Evolutionary conservation across 805 yeast genomes (phyloP), one percentile per base, ranked within the genome.

Genomic region (Yarrowia hollandica): DNA sequence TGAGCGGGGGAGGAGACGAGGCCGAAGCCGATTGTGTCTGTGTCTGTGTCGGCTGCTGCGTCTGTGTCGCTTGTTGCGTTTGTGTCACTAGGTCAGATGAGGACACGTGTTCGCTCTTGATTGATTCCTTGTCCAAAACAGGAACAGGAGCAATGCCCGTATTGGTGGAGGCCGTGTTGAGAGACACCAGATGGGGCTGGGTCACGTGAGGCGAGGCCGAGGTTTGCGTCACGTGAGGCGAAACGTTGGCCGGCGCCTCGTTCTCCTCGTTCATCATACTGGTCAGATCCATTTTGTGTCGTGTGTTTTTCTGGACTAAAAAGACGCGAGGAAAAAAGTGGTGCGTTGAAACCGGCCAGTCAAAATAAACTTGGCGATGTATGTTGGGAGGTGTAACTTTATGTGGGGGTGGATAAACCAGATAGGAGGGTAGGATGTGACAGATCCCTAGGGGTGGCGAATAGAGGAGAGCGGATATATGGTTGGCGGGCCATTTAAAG

Each of bases 241-340:
- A 30, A 33, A n/a, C n/a, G n/a, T n/a, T n/a, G n/a, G n/a, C n/a
- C n/a, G n/a, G n/a, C n/a, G 39, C 16, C 38, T 31, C 55, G 33
- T 48, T 31, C 30, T 48, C 55, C 55, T 48, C 55, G 55, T 48
- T 48, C 55, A 48, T 48, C 55, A 48, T 48, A 11, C 55, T 48
- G 15, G 55, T 48, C 26, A 48, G 30, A 12, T 48, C 55, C 55
- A 48, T 48, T 21, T 28, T 44, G 26, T 10, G 31, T 15, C 11
- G 46, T 23, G 31, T 15, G 28, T 25, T 21, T n/a, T n/a, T n/a
- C n/a, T n/a, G n/a, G n/a, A n/a, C n/a, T n/a, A n/a, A n/a, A n/a
- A n/a, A n/a, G n/a, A n/a, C n/a, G n/a, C 26, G 18, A 5, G 14
- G 8, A 10, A 9, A 26, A 38, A 18, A n/a, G 28, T 18, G 16